phyloP scores from a whole-genome alignment of 495 filamentous ascomycete species.

The Pseudomonodictys pantanalensis region DNA sequence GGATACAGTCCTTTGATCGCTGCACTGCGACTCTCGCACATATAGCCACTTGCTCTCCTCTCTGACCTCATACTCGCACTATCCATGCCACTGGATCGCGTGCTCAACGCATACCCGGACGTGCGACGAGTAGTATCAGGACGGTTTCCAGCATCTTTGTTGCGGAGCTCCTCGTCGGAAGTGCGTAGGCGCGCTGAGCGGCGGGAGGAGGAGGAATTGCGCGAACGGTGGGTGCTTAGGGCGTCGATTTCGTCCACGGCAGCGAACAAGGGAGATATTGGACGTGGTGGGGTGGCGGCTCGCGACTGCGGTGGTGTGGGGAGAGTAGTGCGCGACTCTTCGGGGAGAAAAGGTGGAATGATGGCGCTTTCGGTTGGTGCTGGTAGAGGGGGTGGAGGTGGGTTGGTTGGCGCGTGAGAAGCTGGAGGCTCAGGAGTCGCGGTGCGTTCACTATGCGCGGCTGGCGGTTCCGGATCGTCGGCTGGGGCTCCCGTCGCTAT shows the following conservation, averaged over 20 bases:
- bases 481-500: neutral
- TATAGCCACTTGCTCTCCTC: slow-evolving; percentile 9
- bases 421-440: neutral
- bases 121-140: slow-evolving; percentile 17
- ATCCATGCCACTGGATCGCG: slow-evolving; percentile 10
- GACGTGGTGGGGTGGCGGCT: slow-evolving; percentile 10
- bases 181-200: slow-evolving; percentile 12
- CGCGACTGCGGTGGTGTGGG: slow-evolving; percentile 16
- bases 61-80: neutral
- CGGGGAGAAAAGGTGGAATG: neutral
- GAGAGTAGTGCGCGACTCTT: neutral
- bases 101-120: slow-evolving; percentile 24
- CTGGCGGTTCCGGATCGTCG: neutral
- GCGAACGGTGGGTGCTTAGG: slow-evolving; percentile 3
- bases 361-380: slow-evolving; percentile 12
- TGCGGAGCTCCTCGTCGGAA: slow-evolving; percentile 15
- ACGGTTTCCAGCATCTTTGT: neutral
- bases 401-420: neutral
- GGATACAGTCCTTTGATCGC: slow-evolving; percentile 34
- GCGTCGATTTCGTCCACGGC: slow-evolving; percentile 29
- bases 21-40: slow-evolving; percentile 28
- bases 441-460: neutral
- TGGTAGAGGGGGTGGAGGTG: neutral
- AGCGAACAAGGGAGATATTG: slow-evolving; percentile 28
- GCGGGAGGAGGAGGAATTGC: slow-evolving; percentile 11